Evolutionary conservation across 179 eudicot species (phyloP).

Genomic region (Beta corolliflora): DNA sequence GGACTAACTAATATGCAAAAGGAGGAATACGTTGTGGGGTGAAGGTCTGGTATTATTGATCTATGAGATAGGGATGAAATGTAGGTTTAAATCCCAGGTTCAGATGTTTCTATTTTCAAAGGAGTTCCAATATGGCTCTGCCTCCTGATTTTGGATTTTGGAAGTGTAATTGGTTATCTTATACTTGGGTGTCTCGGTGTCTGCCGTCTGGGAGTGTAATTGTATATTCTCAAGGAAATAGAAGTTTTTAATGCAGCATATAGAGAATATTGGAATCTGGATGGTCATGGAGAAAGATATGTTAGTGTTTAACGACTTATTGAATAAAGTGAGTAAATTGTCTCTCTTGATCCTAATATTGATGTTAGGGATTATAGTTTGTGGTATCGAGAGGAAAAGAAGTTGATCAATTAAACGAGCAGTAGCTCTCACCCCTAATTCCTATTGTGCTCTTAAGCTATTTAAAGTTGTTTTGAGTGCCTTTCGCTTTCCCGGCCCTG

Average conservation of each 20-base stretch:
- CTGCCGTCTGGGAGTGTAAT: neutral
- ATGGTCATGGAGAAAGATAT: neutral
- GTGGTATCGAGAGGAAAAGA: neutral
- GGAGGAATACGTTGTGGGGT: neutral
- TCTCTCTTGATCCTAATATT: neutral
- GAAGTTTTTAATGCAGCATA: too few relatives aligned
- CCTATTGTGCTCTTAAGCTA: neutral
- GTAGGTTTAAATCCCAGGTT: neutral
- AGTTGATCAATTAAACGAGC: neutral
- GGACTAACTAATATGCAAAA: too few relatives aligned
- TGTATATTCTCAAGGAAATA: neutral
- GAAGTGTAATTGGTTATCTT: neutral
- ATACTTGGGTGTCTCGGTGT: neutral
- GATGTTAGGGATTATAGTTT: neutral
- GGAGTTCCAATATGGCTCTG: neutral
- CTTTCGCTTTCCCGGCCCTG: neutral
- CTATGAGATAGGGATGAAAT: neutral
- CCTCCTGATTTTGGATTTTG: neutral
- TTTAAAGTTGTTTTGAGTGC: neutral
- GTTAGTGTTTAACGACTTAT: neutral
- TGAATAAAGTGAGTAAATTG: neutral
- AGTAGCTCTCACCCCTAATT: neutral
- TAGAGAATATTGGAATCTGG: neutral
- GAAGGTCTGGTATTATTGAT: neutral
- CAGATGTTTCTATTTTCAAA: neutral